These are phyloP conservation scores for Rhizophagus sp. DNA, from an alignment of 192 early-diverging fungal species.

Conservation along the genomic window DNA sequence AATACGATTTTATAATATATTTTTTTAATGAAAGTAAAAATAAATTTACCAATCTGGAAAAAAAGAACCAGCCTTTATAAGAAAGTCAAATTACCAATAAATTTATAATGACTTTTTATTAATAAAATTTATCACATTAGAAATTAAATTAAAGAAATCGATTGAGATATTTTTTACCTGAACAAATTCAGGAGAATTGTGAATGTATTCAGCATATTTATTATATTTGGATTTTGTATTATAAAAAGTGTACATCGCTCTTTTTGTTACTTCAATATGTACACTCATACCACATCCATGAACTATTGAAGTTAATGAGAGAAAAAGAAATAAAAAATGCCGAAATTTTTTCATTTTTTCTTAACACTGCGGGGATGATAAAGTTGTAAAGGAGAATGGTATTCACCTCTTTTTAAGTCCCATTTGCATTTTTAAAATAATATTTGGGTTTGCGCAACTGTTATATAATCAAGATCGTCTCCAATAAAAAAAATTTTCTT, in stretches of 20 bases:
- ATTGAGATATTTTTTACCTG: background rate
- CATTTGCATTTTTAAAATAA: too few species aligned
- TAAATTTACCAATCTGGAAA: conserved; percentile 62
- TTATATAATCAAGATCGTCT: too few species aligned
- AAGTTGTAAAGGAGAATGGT: too few species aligned
- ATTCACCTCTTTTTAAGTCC: too few species aligned
- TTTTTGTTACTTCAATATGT: background rate
- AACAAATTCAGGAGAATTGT: background rate
- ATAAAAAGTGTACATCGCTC: background rate
- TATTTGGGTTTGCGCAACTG: too few species aligned
- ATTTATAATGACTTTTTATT: too few species aligned
- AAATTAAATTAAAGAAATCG: background rate
- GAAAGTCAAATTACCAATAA: background rate
- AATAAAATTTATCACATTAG: too few species aligned
- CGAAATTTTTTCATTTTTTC: background rate
- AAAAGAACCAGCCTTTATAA: conserved; percentile 51
- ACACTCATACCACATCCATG: background rate
- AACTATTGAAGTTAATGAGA: background rate
- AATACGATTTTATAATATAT: background rate
- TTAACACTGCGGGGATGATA: too few species aligned
- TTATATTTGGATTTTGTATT: background rate
- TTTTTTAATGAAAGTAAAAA: background rate
- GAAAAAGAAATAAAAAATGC: background rate
- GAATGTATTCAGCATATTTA: background rate
- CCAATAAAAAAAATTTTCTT: too few species aligned